These are phyloP conservation scores for Ascobolus immersus DNA, from an alignment of 495 filamentous ascomycete genomes.

Conservation along the genomic window DNA sequence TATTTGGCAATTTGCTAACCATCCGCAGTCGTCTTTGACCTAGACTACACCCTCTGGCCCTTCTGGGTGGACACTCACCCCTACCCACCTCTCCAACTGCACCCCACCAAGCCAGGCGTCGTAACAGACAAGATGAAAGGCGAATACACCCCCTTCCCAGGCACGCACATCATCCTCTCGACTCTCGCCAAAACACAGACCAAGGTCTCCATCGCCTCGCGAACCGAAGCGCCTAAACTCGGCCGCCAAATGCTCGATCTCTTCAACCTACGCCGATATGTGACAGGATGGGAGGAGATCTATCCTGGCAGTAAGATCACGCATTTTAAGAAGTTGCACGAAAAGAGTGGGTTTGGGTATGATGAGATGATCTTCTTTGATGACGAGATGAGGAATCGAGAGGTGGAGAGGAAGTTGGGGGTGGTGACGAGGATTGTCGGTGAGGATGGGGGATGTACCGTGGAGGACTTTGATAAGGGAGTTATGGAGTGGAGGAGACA, in stretches of 20 bases:
- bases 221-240: slow-evolving; percentile 56
- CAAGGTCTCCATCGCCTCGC: slow-evolving; percentile 49
- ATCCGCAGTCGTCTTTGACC: slow-evolving; percentile 85
- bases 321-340: slow-evolving; percentile 51
- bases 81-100: slow-evolving; percentile 46
- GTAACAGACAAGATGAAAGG: slow-evolving; percentile 32
- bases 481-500: slow-evolving; percentile 59
- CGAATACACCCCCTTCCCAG: slow-evolving; percentile 61
- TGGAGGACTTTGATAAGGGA: slow-evolving; percentile 62
- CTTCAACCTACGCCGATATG: slow-evolving; percentile 27
- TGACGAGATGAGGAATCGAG: slow-evolving; percentile 64
- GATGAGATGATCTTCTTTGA: slow-evolving; percentile 92
- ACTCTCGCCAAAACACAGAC: slow-evolving; percentile 31
- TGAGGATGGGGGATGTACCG: slow-evolving; percentile 40
- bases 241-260: slow-evolving; percentile 56
- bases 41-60: slow-evolving; percentile 94
- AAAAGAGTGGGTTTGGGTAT: slow-evolving; percentile 38
- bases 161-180: slow-evolving; percentile 47
- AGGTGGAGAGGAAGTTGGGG: slow-evolving; percentile 56
- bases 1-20: too few relatives aligned
- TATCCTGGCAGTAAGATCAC: slow-evolving; percentile 67
- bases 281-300: slow-evolving; percentile 36
- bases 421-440: slow-evolving; percentile 71
- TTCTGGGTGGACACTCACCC: slow-evolving; percentile 94
- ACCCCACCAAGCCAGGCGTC: slow-evolving; percentile 26